Percentiles rank a stretch among this genome's conserved stretches.
These are phyloP conservation scores for Rhizopogon salebrosus DNA, from an alignment of 768 basidiomycete genomes.

Conservation along the genomic window DNA sequence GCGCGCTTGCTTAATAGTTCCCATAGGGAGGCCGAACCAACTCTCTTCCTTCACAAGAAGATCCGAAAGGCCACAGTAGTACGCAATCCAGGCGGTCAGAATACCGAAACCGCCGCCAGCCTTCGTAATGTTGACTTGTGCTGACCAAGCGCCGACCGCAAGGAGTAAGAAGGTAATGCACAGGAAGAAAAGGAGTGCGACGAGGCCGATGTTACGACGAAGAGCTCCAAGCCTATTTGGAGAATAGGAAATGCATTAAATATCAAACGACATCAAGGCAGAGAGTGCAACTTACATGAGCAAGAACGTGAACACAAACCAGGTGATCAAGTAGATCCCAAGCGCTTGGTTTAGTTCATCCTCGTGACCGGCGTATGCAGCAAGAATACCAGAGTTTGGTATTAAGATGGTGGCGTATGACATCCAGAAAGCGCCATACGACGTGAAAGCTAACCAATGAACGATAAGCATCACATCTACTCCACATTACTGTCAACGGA, in stretches of 20 bases:
- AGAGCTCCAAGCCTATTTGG: conserved; percentile 42
- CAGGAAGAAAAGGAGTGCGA: conserved; percentile 48
- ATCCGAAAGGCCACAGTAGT: conserved; percentile 39
- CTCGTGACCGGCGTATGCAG: conserved; percentile 39
- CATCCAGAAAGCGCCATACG: conserved; percentile 87
- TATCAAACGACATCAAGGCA: background rate
- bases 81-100: conserved; percentile 41
- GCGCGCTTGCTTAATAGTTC: conserved; percentile 14
- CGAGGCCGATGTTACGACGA: conserved; percentile 44
- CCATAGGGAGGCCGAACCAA: conserved; percentile 38
- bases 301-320: conserved; percentile 69
- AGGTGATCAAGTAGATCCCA: conserved; percentile 69
- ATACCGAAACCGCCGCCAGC: conserved; percentile 44
- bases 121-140: conserved; percentile 18
- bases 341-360: conserved; percentile 51
- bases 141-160: conserved; percentile 33
- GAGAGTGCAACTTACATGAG: conserved; percentile 45
- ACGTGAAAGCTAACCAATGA: conserved; percentile 56
- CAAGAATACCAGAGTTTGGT: conserved; percentile 57
- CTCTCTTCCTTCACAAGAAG: conserved; percentile 33
- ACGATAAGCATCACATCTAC: background rate
- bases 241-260: conserved; percentile 2
- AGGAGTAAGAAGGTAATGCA: conserved; percentile 48
- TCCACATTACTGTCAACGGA: background rate
- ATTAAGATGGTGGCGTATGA: conserved; percentile 72